Conservation (phyloP, 2,329 filamentous ascomycete genomes). For the Pseudopithomyces maydicus region DNA sequence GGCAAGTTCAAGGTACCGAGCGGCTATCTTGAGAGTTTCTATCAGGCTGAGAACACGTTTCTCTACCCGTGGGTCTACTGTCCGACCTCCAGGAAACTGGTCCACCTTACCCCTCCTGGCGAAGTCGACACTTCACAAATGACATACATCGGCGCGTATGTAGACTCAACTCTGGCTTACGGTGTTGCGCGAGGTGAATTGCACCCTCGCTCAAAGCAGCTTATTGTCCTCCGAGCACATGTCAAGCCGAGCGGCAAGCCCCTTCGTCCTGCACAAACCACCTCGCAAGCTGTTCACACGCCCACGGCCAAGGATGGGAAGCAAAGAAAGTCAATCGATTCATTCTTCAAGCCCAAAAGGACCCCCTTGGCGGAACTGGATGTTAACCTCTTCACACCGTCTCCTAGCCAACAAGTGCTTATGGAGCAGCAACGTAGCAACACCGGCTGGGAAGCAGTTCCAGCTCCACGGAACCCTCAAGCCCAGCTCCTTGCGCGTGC, state of each 20-base stretch:
- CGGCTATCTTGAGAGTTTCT: constrained; percentile 80
- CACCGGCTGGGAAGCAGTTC: constrained; percentile 60
- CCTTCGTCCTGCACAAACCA: constrained; percentile 45
- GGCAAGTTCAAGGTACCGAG: constrained; percentile 81
- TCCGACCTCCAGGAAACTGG: constrained; percentile 70
- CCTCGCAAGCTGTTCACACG: constrained; percentile 35
- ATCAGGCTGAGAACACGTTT: constrained; percentile 89
- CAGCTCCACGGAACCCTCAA: constrained; percentile 50
- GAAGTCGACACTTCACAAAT: constrained; percentile 71
- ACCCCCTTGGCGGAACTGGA: constrained; percentile 70
- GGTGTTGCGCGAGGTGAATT: constrained; percentile 81
- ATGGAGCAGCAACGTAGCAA: constrained; percentile 58
- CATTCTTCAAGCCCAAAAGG: constrained; percentile 69
- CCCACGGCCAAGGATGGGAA: constrained; percentile 58
- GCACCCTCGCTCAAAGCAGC: constrained; percentile 85
- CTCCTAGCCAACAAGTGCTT: constrained; percentile 66
- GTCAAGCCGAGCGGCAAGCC: constrained; percentile 38
- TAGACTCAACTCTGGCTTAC: constrained; percentile 71
- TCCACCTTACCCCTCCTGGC: constrained; percentile 70
- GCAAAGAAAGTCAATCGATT: constrained; percentile 62
- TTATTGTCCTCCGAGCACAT: constrained; percentile 49
- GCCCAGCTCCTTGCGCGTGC: constrained; percentile 29
- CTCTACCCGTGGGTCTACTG: constrained; percentile 95
- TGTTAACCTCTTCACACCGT: constrained; percentile 69
- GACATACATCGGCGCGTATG: constrained; percentile 77